These are phyloP conservation scores for Fraxinus baroniana DNA, from an alignment of 305 asterid species.

Conservation along the genomic window DNA sequence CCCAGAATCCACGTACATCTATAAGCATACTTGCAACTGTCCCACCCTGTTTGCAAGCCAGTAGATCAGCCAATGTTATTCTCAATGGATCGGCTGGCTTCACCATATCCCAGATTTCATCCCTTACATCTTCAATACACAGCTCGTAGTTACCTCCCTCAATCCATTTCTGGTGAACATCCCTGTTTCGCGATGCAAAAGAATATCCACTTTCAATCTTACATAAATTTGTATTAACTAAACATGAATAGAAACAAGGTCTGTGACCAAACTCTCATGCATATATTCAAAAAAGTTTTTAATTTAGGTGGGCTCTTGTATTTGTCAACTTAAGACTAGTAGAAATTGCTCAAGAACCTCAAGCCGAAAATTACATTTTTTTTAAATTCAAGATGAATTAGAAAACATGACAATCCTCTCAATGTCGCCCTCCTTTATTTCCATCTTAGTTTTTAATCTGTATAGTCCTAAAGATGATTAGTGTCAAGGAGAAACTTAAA, in stretches of 20 bases:
- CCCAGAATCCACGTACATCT: slow-evolving; percentile 98
- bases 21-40: slow-evolving; percentile 99
- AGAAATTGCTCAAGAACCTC: background rate
- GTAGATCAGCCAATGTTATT: slow-evolving; percentile 73
- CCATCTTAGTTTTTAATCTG: background rate
- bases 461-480: background rate
- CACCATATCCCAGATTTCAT: slow-evolving; percentile 99
- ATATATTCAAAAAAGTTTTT: background rate
- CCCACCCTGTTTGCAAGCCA: slow-evolving; percentile 92
- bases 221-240: background rate
- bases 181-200: slow-evolving; percentile 56
- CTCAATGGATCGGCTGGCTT: slow-evolving; percentile 85
- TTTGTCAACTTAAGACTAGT: background rate
- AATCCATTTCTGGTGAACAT: slow-evolving; percentile 98
- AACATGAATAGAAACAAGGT: background rate
- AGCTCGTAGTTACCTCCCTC: slow-evolving; percentile 98
- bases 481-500: background rate
- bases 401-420: background rate
- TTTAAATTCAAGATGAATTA: background rate
- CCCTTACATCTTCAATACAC: slow-evolving; percentile 95
- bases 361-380: background rate
- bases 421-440: background rate
- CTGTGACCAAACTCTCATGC: background rate
- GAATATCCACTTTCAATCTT: slow-evolving; percentile 8
- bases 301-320: background rate